Conservation (phyloP, 2,329 filamentous ascomycete species). For the Clarireedia sp. region DNA sequence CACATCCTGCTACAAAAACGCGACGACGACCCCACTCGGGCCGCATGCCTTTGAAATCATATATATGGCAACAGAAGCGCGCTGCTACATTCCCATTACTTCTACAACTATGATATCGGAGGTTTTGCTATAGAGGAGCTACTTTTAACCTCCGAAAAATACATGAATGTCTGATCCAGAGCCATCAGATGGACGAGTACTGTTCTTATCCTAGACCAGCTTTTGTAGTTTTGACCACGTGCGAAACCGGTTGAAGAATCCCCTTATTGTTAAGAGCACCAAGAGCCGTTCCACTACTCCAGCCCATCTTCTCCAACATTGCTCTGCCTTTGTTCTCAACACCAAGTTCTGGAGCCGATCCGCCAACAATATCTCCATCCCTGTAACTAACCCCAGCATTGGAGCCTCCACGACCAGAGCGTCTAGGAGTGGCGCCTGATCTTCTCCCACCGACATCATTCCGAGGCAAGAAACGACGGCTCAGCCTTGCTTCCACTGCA, state of each 20-base stretch:
- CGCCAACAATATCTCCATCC: constrained; percentile 85
- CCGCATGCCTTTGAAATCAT: neutral
- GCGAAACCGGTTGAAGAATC: constrained; percentile 75
- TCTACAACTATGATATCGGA: too few species aligned
- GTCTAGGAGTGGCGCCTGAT: constrained; percentile 22
- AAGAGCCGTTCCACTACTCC: constrained; percentile 77
- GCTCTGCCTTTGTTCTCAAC: constrained; percentile 73
- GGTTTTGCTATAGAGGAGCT: too few species aligned
- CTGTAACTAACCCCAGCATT: constrained; percentile 50
- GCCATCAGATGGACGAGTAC: neutral
- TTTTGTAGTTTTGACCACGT: constrained; percentile 80
- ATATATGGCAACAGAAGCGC: neutral
- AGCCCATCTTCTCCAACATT: constrained; percentile 97
- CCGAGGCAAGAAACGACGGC: constrained; percentile 48
- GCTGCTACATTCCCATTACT: too few species aligned
- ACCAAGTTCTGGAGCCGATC: constrained; percentile 74
- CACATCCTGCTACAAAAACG: too few species aligned
- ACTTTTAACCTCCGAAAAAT: neutral
- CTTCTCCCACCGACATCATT: constrained; percentile 36
- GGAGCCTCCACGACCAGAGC: constrained; percentile 23
- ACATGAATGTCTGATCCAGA: neutral
- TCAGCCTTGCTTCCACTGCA: constrained; percentile 38
- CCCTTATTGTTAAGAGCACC: constrained; percentile 80
- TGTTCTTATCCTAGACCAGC: constrained; percentile 59
- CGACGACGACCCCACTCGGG: too few species aligned